These are phyloP conservation scores for Neurospora sp. DNA, from an alignment of 495 filamentous ascomycete genomes.

Conservation along the genomic window DNA sequence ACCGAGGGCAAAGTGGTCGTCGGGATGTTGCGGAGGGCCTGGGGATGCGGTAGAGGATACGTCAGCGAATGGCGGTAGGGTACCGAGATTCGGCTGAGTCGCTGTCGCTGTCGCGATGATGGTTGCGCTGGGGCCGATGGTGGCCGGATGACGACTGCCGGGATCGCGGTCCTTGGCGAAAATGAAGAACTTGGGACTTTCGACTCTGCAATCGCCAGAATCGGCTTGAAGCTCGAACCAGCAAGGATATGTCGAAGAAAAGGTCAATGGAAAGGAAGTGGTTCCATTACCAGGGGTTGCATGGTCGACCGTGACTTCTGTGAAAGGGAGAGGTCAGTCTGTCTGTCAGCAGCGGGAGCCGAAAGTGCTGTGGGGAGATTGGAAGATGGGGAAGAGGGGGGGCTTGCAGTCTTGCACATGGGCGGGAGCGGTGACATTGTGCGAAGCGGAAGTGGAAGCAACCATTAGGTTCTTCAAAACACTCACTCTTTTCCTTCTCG, in stretches of 20 bases:
- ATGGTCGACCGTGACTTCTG: conserved; percentile 15
- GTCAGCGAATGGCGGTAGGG: background rate
- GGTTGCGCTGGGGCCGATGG: conserved; percentile 4
- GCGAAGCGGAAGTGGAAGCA: background rate
- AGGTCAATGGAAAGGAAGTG: conserved; percentile 12
- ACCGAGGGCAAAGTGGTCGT: conserved; percentile 13
- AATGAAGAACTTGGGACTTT: conserved; percentile 8
- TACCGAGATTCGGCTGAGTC: background rate
- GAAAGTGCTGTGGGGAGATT: background rate
- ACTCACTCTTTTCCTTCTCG: conserved; percentile 1
- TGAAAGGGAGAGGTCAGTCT: background rate
- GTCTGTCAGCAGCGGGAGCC: conserved; percentile 9
- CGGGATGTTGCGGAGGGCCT: background rate
- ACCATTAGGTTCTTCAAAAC: background rate
- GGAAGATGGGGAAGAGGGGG: background rate
- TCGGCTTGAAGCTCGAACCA: conserved; percentile 17
- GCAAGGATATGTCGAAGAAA: conserved; percentile 17
- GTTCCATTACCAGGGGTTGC: conserved; percentile 13
- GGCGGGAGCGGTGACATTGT: background rate
- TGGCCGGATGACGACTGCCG: conserved; percentile 5
- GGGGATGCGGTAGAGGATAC: background rate
- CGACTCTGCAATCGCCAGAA: conserved; percentile 11
- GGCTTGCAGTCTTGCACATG: background rate
- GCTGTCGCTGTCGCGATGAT: background rate
- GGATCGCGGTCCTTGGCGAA: background rate